A percentile compares a stretch with the other conserved stretches of the same genome.
Conservation (phyloP, 805 yeast genomes). For the Metschnikowia koreensis region DNA sequence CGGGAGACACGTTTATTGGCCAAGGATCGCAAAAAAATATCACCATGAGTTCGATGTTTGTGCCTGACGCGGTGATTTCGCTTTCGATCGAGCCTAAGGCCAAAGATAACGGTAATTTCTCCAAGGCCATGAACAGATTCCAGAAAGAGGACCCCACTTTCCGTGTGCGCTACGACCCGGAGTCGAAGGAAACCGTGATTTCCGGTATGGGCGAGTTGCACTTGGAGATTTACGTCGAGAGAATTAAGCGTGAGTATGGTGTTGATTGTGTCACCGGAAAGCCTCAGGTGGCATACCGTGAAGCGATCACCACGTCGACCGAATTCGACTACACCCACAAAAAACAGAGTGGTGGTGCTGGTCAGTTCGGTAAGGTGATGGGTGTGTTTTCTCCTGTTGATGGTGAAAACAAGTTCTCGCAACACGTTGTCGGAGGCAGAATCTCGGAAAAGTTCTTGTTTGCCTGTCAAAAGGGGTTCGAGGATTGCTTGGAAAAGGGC, state of each 20-base stretch:
- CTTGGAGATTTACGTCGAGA: constrained; percentile 94
- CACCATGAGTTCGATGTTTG: constrained; percentile 97
- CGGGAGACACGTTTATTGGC: constrained; percentile 96
- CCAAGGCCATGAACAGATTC: constrained; percentile 95
- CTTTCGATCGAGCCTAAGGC: constrained; percentile 84
- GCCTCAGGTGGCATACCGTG: constrained; percentile 98
- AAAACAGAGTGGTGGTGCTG: constrained; percentile 99
- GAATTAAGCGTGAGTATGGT: constrained; percentile 96
- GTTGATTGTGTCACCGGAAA: constrained; percentile 94
- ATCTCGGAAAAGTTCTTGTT: constrained; percentile 91
- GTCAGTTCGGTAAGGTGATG: constrained; percentile 96
- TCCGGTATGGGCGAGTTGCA: constrained; percentile 99
- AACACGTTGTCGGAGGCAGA: constrained; percentile 94
- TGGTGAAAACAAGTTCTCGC: constrained; percentile 71
- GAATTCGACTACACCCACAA: constrained; percentile 92
- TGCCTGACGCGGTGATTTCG: constrained; percentile 98
- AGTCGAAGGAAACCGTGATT: constrained; percentile 90
- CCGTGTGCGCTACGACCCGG: constrained; percentile 84
- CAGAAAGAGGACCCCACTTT: constrained; percentile 99
- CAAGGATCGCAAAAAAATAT: constrained; percentile 60
- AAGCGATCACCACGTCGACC: constrained; percentile 71
- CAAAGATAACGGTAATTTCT: constrained; percentile 82
- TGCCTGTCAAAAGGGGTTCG: constrained; percentile 95
- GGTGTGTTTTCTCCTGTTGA: constrained; percentile 71
- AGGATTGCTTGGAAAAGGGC: constrained; percentile 92